Percentiles rank a stretch among this genome's conserved stretches.
Conservation (phyloP, 106 monocot genomes). For the Apostasia ramifera region DNA sequence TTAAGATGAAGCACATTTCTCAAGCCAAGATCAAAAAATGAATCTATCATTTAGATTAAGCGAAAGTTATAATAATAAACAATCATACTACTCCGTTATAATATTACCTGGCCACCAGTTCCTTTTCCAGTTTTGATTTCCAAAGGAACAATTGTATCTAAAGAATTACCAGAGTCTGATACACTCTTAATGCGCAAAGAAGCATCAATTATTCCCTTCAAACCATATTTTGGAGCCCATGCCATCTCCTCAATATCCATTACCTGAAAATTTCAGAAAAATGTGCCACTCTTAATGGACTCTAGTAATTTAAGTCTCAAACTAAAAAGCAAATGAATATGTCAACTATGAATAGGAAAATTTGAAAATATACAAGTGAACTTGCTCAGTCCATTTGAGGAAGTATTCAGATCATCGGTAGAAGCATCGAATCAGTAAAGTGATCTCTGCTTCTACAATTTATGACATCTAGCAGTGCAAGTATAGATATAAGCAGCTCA, state of each 20-base stretch:
- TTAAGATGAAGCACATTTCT: no score
- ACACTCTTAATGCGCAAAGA: constrained; percentile 50
- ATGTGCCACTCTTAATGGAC: no score
- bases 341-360: constrained; percentile 1
- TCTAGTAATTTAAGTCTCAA: no score
- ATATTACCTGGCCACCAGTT: constrained; percentile 72
- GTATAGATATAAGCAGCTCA: no score
- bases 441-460: no score
- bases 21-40: no score
- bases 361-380: not conserved
- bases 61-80: no score
- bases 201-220: constrained; percentile 97
- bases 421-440: no score
- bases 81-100: not conserved
- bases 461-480: no score
- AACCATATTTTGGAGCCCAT: constrained; percentile 90
- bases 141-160: constrained; percentile 73
- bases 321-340: not conserved
- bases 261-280: constrained; percentile 38
- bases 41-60: no score
- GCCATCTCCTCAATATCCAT: constrained; percentile 97
- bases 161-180: constrained; percentile 30
- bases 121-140: constrained; percentile 93
- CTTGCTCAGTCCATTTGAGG: not conserved
- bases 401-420: no score